Conservation (phyloP, 495 filamentous ascomycete genomes). For the Aspergillus diversus region DNA sequence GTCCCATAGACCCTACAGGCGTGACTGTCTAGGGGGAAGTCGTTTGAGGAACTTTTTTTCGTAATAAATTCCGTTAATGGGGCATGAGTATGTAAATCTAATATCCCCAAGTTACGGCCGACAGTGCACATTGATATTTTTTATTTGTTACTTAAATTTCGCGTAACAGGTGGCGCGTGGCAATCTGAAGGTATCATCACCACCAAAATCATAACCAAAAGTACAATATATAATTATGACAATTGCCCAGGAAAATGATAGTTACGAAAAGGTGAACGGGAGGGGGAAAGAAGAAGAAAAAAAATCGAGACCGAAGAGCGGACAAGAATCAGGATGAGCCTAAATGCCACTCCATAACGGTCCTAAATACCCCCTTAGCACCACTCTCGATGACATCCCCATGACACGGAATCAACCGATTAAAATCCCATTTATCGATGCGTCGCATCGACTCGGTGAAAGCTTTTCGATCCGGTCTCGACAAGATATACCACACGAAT, state of each 20-base stretch:
- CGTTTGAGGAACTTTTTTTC: too few relatives aligned
- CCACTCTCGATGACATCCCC: conserved; percentile 83
- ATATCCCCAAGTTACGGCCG: too few relatives aligned
- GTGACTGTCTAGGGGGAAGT: too few relatives aligned
- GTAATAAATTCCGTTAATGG: too few relatives aligned
- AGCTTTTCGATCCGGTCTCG: conserved; percentile 61
- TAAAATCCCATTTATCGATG: conserved; percentile 84
- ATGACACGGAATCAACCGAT: conserved; percentile 88
- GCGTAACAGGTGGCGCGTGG: too few relatives aligned
- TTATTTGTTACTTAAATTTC: too few relatives aligned
- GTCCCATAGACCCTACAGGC: too few relatives aligned
- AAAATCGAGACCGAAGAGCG: not conserved
- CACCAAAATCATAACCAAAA: too few relatives aligned
- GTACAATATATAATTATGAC: too few relatives aligned
- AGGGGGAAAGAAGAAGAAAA: not conserved
- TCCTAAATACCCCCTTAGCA: conserved; percentile 76
- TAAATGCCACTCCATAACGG: conserved; percentile 86
- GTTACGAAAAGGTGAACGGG: not conserved
- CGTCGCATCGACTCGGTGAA: conserved; percentile 69
- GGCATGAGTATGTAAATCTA: too few relatives aligned
- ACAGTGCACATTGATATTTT: too few relatives aligned
- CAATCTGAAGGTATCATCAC: too few relatives aligned
- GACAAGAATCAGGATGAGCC: conserved; percentile 23
- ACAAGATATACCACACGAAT: conserved; percentile 78
- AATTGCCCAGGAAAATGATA: not conserved